A percentile compares a stretch with the other conserved stretches of the same genome.
phyloP scores from a whole-genome alignment of 495 filamentous ascomycete species.

The Talaromyces wortmannii region DNA sequence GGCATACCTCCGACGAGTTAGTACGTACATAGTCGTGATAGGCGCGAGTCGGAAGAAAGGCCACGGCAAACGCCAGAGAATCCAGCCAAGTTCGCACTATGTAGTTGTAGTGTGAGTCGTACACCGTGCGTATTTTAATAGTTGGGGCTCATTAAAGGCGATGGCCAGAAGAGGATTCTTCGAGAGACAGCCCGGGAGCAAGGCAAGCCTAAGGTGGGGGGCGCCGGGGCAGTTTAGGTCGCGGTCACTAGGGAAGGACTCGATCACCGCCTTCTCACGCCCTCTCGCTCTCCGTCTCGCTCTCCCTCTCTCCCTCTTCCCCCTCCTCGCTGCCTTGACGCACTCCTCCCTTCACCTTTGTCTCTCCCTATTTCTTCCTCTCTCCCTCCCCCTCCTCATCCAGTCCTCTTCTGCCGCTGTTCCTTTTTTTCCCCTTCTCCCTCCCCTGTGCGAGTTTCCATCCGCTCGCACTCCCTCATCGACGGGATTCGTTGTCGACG shows the following conservation, averaged over 20 bases:
- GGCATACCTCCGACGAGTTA: too few species aligned
- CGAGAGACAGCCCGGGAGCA: background rate
- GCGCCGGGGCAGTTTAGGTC: background rate
- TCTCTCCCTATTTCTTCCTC: background rate
- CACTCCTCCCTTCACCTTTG: slow-evolving; percentile 6
- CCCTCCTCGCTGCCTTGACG: slow-evolving; percentile 5
- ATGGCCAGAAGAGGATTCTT: background rate
- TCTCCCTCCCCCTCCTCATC: slow-evolving; percentile 1
- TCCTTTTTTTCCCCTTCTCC: slow-evolving; percentile 5
- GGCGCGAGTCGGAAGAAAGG: too few species aligned
- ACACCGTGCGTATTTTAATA: too few species aligned
- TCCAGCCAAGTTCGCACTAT: too few species aligned
- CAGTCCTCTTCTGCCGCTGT: background rate
- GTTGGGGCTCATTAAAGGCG: too few species aligned
- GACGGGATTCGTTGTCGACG: background rate
- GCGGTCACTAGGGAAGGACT: background rate
- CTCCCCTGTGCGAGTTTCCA: slow-evolving; percentile 3
- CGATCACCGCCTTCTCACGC: slow-evolving; percentile 2
- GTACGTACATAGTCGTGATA: too few species aligned
- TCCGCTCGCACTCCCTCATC: slow-evolving; percentile 10
- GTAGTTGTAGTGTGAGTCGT: too few species aligned
- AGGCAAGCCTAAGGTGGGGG: background rate
- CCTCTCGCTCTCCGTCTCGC: slow-evolving; percentile 1
- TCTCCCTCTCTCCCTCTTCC: slow-evolving; percentile 5
- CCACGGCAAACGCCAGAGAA: too few species aligned